Evolutionary conservation across 768 basidiomycete species (phyloP).

Genomic region (Lactarius trivialis): DNA sequence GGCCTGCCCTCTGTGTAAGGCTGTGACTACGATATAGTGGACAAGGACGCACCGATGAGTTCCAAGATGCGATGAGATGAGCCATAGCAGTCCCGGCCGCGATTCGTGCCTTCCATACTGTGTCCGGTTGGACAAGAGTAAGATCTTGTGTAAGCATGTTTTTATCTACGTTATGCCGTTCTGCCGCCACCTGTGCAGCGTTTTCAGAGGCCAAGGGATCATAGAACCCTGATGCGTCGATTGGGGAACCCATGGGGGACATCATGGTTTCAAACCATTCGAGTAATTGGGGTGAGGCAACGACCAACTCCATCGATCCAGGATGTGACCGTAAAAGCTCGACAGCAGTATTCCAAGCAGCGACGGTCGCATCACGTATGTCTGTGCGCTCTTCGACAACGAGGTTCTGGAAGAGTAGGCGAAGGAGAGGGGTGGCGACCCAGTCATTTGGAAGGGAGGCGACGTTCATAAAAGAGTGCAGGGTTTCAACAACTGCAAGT

Average conservation of each 20-base stretch:
- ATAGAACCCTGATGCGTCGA: slow-evolving; percentile 68
- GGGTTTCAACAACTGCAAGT: slow-evolving; percentile 83
- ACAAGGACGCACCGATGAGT: slow-evolving; percentile 42
- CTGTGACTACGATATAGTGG: neutral
- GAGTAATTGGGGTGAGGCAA: slow-evolving; percentile 55
- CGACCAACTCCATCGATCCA: slow-evolving; percentile 45
- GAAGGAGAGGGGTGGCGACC: slow-evolving; percentile 71
- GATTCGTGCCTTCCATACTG: slow-evolving; percentile 72
- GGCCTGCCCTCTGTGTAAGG: slow-evolving; percentile 22
- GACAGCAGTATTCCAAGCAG: slow-evolving; percentile 70
- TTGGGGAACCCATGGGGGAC: slow-evolving; percentile 79
- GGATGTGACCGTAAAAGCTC: slow-evolving; percentile 42
- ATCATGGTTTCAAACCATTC: slow-evolving; percentile 87
- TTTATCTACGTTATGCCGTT: slow-evolving; percentile 93
- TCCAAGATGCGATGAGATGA: slow-evolving; percentile 61
- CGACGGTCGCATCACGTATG: slow-evolving; percentile 65
- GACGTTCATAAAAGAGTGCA: slow-evolving; percentile 80
- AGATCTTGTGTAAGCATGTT: slow-evolving; percentile 89
- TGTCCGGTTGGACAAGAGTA: slow-evolving; percentile 69
- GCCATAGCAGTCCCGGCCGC: slow-evolving; percentile 75
- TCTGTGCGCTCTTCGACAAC: slow-evolving; percentile 86
- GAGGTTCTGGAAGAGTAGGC: slow-evolving; percentile 89
- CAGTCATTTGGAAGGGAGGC: slow-evolving; percentile 69
- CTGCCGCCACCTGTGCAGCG: slow-evolving; percentile 40
- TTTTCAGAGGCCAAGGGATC: slow-evolving; percentile 46